Evolutionary conservation across 2,329 filamentous ascomycete species (phyloP).

Genomic region (Fusarium oxysporum): DNA sequence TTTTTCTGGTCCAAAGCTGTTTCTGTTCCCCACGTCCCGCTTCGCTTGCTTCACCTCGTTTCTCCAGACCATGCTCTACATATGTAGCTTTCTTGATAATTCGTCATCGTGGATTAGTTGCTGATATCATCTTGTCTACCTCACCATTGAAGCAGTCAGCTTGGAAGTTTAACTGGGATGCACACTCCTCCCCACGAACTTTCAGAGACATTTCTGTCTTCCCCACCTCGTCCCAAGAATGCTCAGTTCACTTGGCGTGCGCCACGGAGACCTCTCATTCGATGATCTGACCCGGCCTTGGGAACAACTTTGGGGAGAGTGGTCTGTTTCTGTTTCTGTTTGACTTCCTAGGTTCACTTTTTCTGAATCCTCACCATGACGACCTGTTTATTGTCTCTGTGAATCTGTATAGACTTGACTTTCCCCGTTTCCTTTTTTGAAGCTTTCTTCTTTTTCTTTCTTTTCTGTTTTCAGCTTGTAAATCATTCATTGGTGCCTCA

Average conservation of each 20-base stretch:
- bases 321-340: slow-evolving; percentile 3
- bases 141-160: neutral
- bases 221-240: slow-evolving; percentile 25
- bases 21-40: slow-evolving; percentile 8
- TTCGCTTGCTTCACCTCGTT: neutral
- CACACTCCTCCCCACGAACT: neutral
- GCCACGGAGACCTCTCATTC: slow-evolving; percentile 26
- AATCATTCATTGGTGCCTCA: slow-evolving; percentile 15
- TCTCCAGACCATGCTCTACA: slow-evolving; percentile 7
- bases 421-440: neutral
- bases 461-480: slow-evolving; percentile 13
- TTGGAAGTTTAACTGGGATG: neutral
- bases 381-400: slow-evolving; percentile 15
- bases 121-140: neutral
- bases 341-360: slow-evolving; percentile 10
- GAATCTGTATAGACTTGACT: slow-evolving; percentile 8
- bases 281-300: slow-evolving; percentile 39
- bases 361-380: slow-evolving; percentile 34
- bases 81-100: neutral
- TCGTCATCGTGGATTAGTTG: neutral
- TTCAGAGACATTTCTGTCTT: neutral
- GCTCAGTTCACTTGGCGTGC: slow-evolving; percentile 22
- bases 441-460: neutral
- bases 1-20: slow-evolving; percentile 4
- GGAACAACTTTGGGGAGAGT: slow-evolving; percentile 9